Base-by-base conservation (phyloP, 2,329 filamentous ascomycete species). In the Arthrobotrys entomopaga region DNA sequence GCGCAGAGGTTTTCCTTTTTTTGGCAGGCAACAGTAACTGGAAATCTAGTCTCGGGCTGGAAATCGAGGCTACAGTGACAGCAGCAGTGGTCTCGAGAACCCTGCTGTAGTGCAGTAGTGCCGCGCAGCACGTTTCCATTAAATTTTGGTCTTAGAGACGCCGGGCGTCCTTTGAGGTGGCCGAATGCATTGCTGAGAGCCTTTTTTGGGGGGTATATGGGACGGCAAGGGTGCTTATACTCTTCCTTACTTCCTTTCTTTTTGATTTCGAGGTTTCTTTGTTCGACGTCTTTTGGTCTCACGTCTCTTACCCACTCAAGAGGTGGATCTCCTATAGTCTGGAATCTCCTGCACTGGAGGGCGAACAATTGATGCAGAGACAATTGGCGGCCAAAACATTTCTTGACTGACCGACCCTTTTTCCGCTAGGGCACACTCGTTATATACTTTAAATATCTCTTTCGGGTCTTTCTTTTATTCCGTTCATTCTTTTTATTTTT, bases 331-430 rank as follows among this genome's bases (percentile, higher is more conserved):
- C n/a, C n/a, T n/a, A n/a, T n/a, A n/a, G n/a, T n/a, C n/a, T n/a
- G n/a, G n/a, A n/a, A n/a, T n/a, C n/a, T 57, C 13, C 49, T 11
- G 43, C 65, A 38, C 26, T n/a, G 29, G 42, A 64, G 29, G 16
- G 26, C 16, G 29, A 34, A 34, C 10, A 10, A 34, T 34, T 13
- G 38, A 57, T 22, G 57, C 43, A 52, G 26, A 56, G 42, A 20
- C 58, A 57, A 70, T 58, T 64, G 50, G 65, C 46, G 50, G 65
- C 46, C 13, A 46, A 20, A 16, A 49, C 56, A n/a, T n/a, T 56
- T 34, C 29, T 34, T 34, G 7, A 3, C 29, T 34, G 29, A 34
- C 29, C 29, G 29, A 34, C n/a, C 22, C 34, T 50, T 50, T 22
- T 48, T 52, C n/a, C 43, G 63, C 57, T 57, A 54, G 57, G 64